Base-by-base conservation (phyloP, 139 green algal genomes). In the Tetraselmis striata region DNA sequence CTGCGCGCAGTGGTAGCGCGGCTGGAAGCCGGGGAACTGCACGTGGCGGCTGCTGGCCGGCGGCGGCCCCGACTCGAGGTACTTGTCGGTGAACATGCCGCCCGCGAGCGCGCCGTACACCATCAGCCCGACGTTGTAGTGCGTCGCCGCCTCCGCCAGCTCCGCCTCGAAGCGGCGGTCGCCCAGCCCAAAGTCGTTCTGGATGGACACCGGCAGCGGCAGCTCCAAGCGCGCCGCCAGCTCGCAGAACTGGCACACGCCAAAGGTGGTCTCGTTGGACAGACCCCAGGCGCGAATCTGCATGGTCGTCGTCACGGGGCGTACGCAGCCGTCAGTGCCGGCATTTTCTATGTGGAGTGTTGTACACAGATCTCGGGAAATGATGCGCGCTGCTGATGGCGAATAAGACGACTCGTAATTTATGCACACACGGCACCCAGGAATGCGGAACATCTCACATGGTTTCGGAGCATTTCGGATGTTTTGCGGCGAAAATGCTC, bases 241-340 rank as follows among this genome's bases (percentile, higher is more conserved):
- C 85, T 92, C 84, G 32, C 84, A 90, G 32, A 94, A 90, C 79
- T 89, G 82, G 59, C 84, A 88, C 80, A 96, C 82, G 0, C 93
- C 94, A 59, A 89, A 97, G 11, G 90, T 87, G 18, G 91, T 96
- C 80, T 98, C 94, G 83, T 98, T 98, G 84, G 83, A 92, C 1
- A 98, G 79, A 1, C 94, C 94, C 87, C 93, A 94, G n/a, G 32
- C 2, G 58, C 58, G 58, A 18, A 75, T 23, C 58, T 75, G 58
- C 58, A 75, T 23, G 58, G 58, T n/a, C 58, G 58, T 23, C 18
- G 58, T 23, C 58, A 23, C 22, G 58, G 58, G 18, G 58, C 58
- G 58, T n/a, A 75, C 22, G 22, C 22, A 18, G 22, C 22, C 58
- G 58, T n/a, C 22, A 75, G 58, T 18, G 58, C 58, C 58, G 22